Conservation (phyloP, 2,329 filamentous ascomycete species). For the Colletotrichum spaethianum region DNA sequence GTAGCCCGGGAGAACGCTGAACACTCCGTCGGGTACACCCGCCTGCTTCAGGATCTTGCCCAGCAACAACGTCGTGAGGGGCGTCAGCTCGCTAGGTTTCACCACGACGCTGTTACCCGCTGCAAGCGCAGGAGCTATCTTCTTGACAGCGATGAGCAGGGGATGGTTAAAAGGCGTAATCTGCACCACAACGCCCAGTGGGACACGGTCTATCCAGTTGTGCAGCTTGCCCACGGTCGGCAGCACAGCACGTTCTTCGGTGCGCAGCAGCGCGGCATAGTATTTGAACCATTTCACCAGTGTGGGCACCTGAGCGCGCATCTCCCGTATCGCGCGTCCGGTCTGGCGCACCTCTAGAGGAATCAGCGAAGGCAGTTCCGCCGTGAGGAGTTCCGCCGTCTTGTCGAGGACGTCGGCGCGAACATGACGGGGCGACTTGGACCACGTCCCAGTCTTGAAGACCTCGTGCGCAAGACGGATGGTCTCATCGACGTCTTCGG, state of each 20-base stretch:
- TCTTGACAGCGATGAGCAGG: constrained; percentile 71
- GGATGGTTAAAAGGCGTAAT: constrained; percentile 74
- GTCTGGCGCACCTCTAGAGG: constrained; percentile 77
- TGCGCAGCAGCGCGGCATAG: constrained; percentile 77
- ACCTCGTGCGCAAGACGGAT: constrained; percentile 58
- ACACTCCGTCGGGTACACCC: constrained; percentile 79
- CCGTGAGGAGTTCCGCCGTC: constrained; percentile 68
- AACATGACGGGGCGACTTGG: constrained; percentile 66
- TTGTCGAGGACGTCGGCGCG: constrained; percentile 75
- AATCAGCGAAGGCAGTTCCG: constrained; percentile 69
- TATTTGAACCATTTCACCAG: constrained; percentile 80
- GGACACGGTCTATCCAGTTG: constrained; percentile 68
- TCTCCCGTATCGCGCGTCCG: constrained; percentile 77
- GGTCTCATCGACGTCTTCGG: constrained; percentile 58
- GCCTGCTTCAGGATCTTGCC: constrained; percentile 74
- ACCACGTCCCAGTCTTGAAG: constrained; percentile 70
- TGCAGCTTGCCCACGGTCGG: constrained; percentile 74
- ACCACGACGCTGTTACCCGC: constrained; percentile 72
- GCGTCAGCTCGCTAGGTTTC: constrained; percentile 75
- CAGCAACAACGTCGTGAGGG: constrained; percentile 72
- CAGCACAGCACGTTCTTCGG: constrained; percentile 75
- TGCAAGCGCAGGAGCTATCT: constrained; percentile 72
- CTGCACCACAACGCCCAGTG: constrained; percentile 70
- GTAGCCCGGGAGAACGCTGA: constrained; percentile 73
- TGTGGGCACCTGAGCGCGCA: constrained; percentile 77